phyloP scores from a whole-genome alignment of 2,329 filamentous ascomycete species.

The Fusarium equiseti region DNA sequence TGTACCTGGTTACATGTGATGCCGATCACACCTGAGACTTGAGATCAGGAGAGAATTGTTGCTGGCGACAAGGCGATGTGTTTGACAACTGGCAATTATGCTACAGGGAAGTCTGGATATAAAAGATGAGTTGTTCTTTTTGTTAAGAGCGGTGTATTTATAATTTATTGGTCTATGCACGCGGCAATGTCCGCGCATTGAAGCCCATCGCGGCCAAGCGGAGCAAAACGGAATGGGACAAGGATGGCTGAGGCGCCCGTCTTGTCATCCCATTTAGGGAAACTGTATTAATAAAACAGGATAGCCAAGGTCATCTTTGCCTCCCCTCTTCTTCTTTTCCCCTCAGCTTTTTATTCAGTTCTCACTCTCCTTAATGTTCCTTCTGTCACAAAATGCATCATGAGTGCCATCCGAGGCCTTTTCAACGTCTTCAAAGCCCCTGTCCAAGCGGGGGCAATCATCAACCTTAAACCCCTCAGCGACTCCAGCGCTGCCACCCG shows the following conservation, averaged over 20 bases:
- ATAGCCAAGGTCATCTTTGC: slow-evolving; percentile 1
- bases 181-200: slow-evolving; percentile 23
- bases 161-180: slow-evolving; percentile 16
- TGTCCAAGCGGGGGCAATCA: slow-evolving; percentile 4
- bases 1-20: slow-evolving; percentile 16
- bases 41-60: background rate
- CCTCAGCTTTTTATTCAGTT: background rate
- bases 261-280: slow-evolving; percentile 17
- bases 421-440: slow-evolving; percentile 29
- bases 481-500: slow-evolving; percentile 10
- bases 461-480: slow-evolving; percentile 19
- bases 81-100: background rate
- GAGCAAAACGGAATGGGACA: slow-evolving; percentile 24
- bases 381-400: slow-evolving; percentile 31
- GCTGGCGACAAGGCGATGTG: background rate
- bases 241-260: slow-evolving; percentile 21
- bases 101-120: background rate
- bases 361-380: background rate
- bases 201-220: slow-evolving; percentile 24
- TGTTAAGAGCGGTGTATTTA: slow-evolving; percentile 1
- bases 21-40: slow-evolving; percentile 6
- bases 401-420: slow-evolving; percentile 32
- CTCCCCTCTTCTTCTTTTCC: background rate
- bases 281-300: slow-evolving; percentile 23
- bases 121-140: slow-evolving; percentile 3